These are phyloP conservation scores for Solanum peruvianum DNA, from an alignment of 257 asterid species.

Conservation along the genomic window DNA sequence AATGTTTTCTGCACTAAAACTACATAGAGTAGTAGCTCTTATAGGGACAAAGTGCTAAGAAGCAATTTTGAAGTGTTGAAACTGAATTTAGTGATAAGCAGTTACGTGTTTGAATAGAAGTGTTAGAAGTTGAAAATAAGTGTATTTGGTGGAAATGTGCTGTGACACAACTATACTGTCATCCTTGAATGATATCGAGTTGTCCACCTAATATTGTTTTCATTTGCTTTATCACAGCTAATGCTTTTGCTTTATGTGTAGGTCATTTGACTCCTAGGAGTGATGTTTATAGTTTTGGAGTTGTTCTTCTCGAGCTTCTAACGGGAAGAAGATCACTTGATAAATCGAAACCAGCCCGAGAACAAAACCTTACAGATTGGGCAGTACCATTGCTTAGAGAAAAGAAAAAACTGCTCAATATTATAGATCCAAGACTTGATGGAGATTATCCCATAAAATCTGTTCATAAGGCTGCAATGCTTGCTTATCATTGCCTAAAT, in stretches of 20 bases:
- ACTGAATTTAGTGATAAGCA: background rate
- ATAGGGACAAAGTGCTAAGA: background rate
- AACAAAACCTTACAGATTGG: constrained; percentile 92
- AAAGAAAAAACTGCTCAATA: constrained; percentile 59
- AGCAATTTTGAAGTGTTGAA: background rate
- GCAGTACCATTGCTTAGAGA: constrained; percentile 69
- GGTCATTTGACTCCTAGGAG: constrained; percentile 83
- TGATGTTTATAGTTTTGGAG: constrained; percentile 86
- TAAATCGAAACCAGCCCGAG: constrained; percentile 59
- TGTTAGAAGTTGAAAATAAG: background rate
- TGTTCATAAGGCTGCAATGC: constrained; percentile 75
- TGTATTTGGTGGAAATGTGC: background rate
- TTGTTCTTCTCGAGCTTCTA: constrained; percentile 78
- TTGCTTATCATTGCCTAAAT: constrained; percentile 79
- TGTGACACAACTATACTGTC: background rate
- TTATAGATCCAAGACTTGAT: constrained; percentile 72
- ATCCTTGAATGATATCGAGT: background rate
- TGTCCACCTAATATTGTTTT: background rate
- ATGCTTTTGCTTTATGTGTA: background rate
- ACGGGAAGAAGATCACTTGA: constrained; percentile 80
- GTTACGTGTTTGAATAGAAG: background rate
- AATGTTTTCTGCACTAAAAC: background rate
- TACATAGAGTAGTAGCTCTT: background rate
- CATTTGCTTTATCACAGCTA: background rate
- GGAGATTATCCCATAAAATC: constrained; percentile 76